phyloP scores from a whole-genome alignment of 1,284 basidiomycete species.

The Rhodofomes roseus region DNA sequence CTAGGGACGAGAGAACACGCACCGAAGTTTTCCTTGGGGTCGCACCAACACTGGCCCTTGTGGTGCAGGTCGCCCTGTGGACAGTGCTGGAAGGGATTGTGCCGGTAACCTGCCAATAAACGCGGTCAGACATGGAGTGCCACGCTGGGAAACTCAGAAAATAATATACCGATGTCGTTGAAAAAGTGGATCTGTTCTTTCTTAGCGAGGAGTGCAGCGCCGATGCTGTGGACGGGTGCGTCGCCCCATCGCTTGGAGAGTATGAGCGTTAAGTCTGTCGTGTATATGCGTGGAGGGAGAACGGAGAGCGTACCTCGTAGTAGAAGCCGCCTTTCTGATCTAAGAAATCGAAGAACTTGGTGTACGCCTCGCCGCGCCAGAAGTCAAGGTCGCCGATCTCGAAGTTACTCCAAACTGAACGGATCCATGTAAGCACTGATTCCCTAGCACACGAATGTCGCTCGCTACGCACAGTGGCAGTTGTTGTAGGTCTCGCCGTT shows the following conservation, averaged over 20 bases:
- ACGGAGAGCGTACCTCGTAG: constrained; percentile 48
- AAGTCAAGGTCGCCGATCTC: constrained; percentile 70
- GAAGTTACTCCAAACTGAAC: constrained; percentile 64
- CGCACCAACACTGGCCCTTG: constrained; percentile 43
- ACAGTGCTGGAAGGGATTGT: constrained; percentile 52
- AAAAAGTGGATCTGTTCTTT: constrained; percentile 67
- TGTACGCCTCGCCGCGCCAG: constrained; percentile 65
- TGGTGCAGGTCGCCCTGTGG: constrained; percentile 41
- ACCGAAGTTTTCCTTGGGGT: constrained; percentile 40
- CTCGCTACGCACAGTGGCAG: constrained; percentile 56
- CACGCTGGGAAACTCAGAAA: background rate
- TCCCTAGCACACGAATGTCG: background rate
- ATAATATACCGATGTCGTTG: constrained; percentile 38
- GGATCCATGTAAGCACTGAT: background rate
- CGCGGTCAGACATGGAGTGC: background rate
- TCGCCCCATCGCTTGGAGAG: constrained; percentile 66
- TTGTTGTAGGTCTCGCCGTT: constrained; percentile 60
- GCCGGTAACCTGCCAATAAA: constrained; percentile 34
- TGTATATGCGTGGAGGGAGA: background rate
- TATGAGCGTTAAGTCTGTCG: background rate
- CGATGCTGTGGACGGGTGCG: constrained; percentile 73
- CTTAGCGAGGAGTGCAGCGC: constrained; percentile 56
- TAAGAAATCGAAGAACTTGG: constrained; percentile 65
- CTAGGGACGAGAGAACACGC: constrained; percentile 11
- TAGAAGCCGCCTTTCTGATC: constrained; percentile 70